A percentile compares a stretch with the other conserved stretches of the same genome.
Evolutionary conservation across 164 flowering plant species (phyloP).

Genomic region (Liriodendron chinense): DNA sequence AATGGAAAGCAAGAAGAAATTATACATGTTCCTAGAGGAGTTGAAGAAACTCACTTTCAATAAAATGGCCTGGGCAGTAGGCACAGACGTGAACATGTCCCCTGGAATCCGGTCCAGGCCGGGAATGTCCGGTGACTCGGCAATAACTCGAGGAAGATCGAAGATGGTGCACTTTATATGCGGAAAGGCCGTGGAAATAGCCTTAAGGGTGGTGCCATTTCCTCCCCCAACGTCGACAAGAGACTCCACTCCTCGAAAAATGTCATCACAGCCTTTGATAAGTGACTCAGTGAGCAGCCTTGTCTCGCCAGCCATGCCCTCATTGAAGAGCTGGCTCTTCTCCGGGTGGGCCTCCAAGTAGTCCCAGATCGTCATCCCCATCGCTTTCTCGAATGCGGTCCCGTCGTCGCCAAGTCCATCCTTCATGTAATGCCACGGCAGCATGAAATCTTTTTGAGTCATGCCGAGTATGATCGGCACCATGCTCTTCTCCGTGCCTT

Average conservation of each 20-base stretch:
- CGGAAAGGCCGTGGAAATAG: constrained; percentile 16
- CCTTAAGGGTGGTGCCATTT: constrained; percentile 22
- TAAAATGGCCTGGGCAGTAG: constrained; percentile 5
- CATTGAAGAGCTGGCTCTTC: constrained; percentile 23
- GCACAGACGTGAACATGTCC: constrained; percentile 5
- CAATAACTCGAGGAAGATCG: constrained; percentile 21
- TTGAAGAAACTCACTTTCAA: constrained; percentile 2
- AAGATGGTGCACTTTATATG: constrained; percentile 18
- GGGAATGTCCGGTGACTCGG: not conserved
- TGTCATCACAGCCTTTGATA: constrained; percentile 9
- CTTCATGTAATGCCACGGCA: constrained; percentile 14
- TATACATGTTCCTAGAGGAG: too few relatives aligned
- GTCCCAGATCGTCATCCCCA: constrained; percentile 31
- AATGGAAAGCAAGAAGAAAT: too few relatives aligned
- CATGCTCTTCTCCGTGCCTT: constrained; percentile 13
- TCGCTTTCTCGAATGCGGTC: constrained; percentile 29
- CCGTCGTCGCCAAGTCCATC: constrained; percentile 1
- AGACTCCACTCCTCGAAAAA: constrained; percentile 20
- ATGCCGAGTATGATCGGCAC: constrained; percentile 16
- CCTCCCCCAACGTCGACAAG: constrained; percentile 34
- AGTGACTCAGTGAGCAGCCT: constrained; percentile 12
- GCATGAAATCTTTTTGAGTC: constrained; percentile 10
- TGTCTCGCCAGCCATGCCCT: constrained; percentile 33
- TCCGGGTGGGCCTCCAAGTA: constrained; percentile 18
- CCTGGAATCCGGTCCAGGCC: constrained; percentile 4